These are phyloP conservation scores for Ceratobasidium sp. DNA, from an alignment of 1,284 basidiomycete genomes.

Conservation along the genomic window DNA sequence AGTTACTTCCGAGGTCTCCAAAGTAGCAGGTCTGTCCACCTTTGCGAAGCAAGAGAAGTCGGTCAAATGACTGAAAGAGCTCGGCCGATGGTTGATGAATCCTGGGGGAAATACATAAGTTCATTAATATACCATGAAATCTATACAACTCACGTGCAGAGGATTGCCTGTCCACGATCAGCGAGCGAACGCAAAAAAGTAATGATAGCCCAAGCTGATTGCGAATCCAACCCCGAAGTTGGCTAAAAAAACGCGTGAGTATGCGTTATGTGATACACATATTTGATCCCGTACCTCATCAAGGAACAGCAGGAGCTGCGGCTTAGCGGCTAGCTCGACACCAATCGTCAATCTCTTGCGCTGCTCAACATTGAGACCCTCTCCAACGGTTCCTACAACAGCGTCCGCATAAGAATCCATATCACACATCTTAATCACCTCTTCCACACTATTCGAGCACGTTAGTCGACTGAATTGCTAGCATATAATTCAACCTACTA, in stretches of 20 bases:
- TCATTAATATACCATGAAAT: background rate
- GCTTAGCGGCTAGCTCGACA: conserved; percentile 84
- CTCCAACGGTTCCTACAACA: conserved; percentile 75
- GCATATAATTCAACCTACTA: conserved; percentile 66
- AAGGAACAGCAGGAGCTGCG: conserved; percentile 80
- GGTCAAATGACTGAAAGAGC: conserved; percentile 78
- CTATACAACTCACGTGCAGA: conserved; percentile 59
- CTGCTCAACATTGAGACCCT: conserved; percentile 70
- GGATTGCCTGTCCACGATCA: conserved; percentile 79
- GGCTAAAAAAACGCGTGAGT: conserved; percentile 52
- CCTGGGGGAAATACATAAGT: conserved; percentile 55
- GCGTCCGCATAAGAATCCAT: conserved; percentile 77
- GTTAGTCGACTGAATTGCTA: conserved; percentile 50
- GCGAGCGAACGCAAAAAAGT: conserved; percentile 84
- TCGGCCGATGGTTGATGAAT: conserved; percentile 85
- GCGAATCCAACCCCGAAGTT: conserved; percentile 87
- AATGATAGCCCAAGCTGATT: conserved; percentile 88
- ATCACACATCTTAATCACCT: conserved; percentile 82
- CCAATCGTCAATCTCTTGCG: conserved; percentile 84
- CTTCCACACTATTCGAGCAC: conserved; percentile 73
- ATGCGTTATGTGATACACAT: conserved; percentile 7
- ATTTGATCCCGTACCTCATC: conserved; percentile 69
- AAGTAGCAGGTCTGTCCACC: conserved; percentile 84
- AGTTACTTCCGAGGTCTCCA: conserved; percentile 73
- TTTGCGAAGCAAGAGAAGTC: conserved; percentile 63